Evolutionary conservation across 495 filamentous ascomycete genomes (phyloP).

Genomic region (Sporormia fimetaria): DNA sequence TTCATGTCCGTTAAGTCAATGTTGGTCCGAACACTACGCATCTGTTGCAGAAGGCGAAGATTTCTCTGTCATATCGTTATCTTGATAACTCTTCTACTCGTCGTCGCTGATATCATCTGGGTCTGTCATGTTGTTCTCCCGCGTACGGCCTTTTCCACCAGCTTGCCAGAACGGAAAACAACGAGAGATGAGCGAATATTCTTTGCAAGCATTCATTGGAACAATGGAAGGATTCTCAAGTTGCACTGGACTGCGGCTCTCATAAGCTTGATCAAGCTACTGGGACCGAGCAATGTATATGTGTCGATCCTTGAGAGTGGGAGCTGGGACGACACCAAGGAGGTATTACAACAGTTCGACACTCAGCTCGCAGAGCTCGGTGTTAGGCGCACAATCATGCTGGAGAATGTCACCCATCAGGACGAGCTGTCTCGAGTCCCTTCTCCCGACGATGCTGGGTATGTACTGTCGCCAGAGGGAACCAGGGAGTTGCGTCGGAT

Average conservation of each 20-base stretch:
- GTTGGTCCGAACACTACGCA: no score
- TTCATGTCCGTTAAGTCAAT: no score
- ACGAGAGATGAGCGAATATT: slow-evolving; percentile 34
- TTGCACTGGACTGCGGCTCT: slow-evolving; percentile 52
- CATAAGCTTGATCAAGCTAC: slow-evolving; percentile 40
- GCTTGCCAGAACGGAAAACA: not conserved
- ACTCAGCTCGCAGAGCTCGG: slow-evolving; percentile 39
- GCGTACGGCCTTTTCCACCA: not conserved
- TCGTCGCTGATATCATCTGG: no score
- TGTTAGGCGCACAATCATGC: slow-evolving; percentile 43
- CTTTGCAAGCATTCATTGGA: slow-evolving; percentile 61
- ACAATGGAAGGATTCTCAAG: slow-evolving; percentile 52
- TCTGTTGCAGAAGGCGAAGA: no score
- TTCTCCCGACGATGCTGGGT: slow-evolving; percentile 32
- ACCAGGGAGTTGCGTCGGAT: slow-evolving; percentile 49
- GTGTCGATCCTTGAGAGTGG: slow-evolving; percentile 61
- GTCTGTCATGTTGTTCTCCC: not conserved
- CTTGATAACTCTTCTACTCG: no score
- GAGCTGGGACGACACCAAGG: slow-evolving; percentile 60
- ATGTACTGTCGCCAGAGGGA: slow-evolving; percentile 35
- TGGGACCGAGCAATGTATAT: slow-evolving; percentile 56
- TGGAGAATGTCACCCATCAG: slow-evolving; percentile 44
- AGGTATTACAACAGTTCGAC: slow-evolving; percentile 48
- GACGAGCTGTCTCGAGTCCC: slow-evolving; percentile 37
- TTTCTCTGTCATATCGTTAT: no score